Conservation (phyloP, 192 early-diverging fungal genomes). For the Backusella morwellensis region DNA sequence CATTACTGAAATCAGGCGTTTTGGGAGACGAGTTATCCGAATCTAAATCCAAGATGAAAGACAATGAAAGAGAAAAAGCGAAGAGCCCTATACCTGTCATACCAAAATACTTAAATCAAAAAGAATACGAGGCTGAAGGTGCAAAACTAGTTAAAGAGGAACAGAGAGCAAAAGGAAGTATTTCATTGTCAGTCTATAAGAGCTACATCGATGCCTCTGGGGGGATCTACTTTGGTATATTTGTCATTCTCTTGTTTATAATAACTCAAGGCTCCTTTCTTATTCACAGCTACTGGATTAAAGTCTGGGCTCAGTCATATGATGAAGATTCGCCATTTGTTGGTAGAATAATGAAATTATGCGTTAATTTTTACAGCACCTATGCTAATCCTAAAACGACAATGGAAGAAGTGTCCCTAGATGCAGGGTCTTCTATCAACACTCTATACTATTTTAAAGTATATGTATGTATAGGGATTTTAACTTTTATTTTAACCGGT, state of each 20-base stretch:
- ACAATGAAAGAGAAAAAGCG: background rate
- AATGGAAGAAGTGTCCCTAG: background rate
- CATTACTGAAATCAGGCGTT: background rate
- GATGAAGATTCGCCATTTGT: background rate
- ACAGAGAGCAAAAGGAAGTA: background rate
- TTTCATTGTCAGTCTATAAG: background rate
- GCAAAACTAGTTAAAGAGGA: background rate
- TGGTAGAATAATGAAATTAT: no score
- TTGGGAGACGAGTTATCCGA: background rate
- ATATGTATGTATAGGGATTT: background rate
- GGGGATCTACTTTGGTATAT: background rate
- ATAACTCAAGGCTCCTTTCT: background rate
- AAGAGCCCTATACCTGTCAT: background rate
- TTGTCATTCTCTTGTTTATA: background rate
- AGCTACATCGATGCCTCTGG: background rate
- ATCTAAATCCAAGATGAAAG: background rate
- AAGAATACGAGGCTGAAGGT: background rate
- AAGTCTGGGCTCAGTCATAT: background rate
- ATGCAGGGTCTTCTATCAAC: background rate
- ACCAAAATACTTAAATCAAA: background rate
- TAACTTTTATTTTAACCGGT: background rate
- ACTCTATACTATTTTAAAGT: background rate
- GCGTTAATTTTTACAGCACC: no score
- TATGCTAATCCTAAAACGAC: no score
- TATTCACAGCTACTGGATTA: background rate